Base-by-base conservation (phyloP, 345 rosid genomes). In the Mallotus nudiflorus region DNA sequence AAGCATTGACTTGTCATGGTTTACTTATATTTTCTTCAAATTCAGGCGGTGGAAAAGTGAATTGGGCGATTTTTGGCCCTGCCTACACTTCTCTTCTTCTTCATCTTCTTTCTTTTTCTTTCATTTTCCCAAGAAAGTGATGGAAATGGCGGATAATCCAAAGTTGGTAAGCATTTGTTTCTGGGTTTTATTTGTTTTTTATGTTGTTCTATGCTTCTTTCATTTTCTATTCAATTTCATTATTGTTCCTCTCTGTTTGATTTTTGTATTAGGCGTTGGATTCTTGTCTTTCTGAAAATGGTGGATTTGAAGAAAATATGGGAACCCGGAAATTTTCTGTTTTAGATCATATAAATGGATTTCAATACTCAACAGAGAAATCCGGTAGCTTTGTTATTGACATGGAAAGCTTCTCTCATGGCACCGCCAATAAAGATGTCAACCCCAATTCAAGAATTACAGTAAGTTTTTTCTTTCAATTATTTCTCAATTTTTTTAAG, bases 321-420 rank as follows among this genome's bases (percentile, higher is more conserved):
- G 76, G 44, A 45, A 50, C 70, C 29, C 80, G 76, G 77, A 85
- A 71, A 66, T 69, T 75, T 39, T 69, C 82, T 25, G 77, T 80
- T 52, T 73, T 81, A 37, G 91, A 83, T 81, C 87, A 84, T 6
- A 55, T 80, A 67, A 85, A 76, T 72, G 89, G 89, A 29, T 76
- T 82, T 61, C 85, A 84, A 33, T 83, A 72, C 70, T 65, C 66
- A 49, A 37, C 60, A 9, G 86, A 82, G 70, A 85, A 84, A 54
- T 75, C 93, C 44, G 91, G 85, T 52, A 81, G 80, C 78, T 89
- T 88, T 67, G 90, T 88, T 27, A 88, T 91, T 51, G 89, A 89
- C 77, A 84, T 89, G 78, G 96, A 88, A 53, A 82, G 77, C 72
- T 83, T 89, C 79, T 67, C 87, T 53, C 74, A 64, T 69, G 84